A percentile compares a stretch with the other conserved stretches of the same genome.
Evolutionary conservation across 495 filamentous ascomycete genomes (phyloP).

Genomic region (Sabuloglossum arenarium): DNA sequence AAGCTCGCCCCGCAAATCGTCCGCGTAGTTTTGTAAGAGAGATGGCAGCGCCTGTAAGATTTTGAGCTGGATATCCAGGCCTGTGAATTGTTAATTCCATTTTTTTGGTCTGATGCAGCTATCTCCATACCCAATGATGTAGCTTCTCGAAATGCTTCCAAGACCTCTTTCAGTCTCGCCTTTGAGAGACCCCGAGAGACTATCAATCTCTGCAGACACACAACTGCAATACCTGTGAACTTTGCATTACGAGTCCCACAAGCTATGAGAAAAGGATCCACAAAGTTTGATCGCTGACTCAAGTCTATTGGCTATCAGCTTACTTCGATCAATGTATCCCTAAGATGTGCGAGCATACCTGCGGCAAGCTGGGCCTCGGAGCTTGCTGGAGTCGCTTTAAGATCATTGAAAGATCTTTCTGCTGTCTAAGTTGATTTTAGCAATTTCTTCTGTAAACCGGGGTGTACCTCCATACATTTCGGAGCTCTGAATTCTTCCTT

Average conservation of each 20-base stretch:
- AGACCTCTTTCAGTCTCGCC: slow-evolving; percentile 53
- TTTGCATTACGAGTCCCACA: slow-evolving; percentile 77
- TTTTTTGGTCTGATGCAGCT: neutral
- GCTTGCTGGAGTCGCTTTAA: slow-evolving; percentile 56
- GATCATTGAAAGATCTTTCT: slow-evolving; percentile 79
- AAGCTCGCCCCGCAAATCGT: slow-evolving; percentile 58
- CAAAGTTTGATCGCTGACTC: slow-evolving; percentile 55
- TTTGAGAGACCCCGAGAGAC: slow-evolving; percentile 56
- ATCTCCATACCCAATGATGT: slow-evolving; percentile 33
- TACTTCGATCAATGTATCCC: slow-evolving; percentile 10
- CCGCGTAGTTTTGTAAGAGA: slow-evolving; percentile 73
- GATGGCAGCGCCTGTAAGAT: slow-evolving; percentile 88
- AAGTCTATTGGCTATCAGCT: slow-evolving; percentile 41
- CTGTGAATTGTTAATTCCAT: slow-evolving; percentile 18
- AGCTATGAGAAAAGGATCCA: slow-evolving; percentile 81
- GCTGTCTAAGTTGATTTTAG: slow-evolving; percentile 41
- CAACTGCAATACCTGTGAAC: slow-evolving; percentile 65
- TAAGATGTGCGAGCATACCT: slow-evolving; percentile 32
- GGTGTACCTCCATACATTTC: slow-evolving; percentile 35
- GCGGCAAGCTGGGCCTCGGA: slow-evolving; percentile 69
- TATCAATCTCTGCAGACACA: slow-evolving; percentile 75
- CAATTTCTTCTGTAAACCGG: neutral
- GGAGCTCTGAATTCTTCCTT: slow-evolving; percentile 71
- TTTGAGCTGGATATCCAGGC: slow-evolving; percentile 85
- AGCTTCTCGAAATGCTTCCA: slow-evolving; percentile 71